Base-by-base conservation (phyloP, 345 rosid genomes). In the Geranium brycei region DNA sequence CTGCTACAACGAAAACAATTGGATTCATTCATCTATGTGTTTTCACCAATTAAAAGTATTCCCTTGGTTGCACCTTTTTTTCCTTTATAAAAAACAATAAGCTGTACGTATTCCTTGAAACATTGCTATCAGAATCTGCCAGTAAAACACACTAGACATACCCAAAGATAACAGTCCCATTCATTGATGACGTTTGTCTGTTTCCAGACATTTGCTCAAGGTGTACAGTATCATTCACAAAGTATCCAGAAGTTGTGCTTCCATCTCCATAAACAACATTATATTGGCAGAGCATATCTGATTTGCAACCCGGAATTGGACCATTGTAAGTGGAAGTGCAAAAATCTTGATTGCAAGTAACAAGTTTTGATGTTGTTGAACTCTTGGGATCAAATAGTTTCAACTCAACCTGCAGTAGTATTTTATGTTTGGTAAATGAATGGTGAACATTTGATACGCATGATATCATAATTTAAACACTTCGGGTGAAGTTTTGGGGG, bases 181-280 rank as follows among this genome's bases (percentile, higher is more conserved):
- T 83, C 51, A 75, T 62, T 61, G 76, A 16, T 28, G 78, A 60
- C 18, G 92, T 79, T 66, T 73, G 63, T 65, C 64, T 76, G 68
- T 89, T 72, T 65, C 91, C 96, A 4, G 83, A 80, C 57, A 76
- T 75, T 63, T 71, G 82, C 11, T 79, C 76, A 30, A 91, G 62
- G 13, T 74, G 76, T 69, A 89, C 56, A 35, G n/a, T 38, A 66
- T 91, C 96, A 62, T 70, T 83, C n/a, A 91, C 79, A 68, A 79
- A 89, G 74, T 59, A 76, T 19, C 96, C 95, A 55, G 81, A 59
- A 61, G 91, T 91, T 57, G 90, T 67, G 76, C 95, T 89, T 72
- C 91, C 88, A 47, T 91, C 96, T 35, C 95, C 96, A 70, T 91
- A 91, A 38, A 75, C 73, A 30, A 88, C 78, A 67, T 66, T 80